A percentile compares a stretch with the other conserved stretches of the same genome.
Conservation (phyloP, 345 rosid genomes). For the Eucalyptus erythrocorys region DNA sequence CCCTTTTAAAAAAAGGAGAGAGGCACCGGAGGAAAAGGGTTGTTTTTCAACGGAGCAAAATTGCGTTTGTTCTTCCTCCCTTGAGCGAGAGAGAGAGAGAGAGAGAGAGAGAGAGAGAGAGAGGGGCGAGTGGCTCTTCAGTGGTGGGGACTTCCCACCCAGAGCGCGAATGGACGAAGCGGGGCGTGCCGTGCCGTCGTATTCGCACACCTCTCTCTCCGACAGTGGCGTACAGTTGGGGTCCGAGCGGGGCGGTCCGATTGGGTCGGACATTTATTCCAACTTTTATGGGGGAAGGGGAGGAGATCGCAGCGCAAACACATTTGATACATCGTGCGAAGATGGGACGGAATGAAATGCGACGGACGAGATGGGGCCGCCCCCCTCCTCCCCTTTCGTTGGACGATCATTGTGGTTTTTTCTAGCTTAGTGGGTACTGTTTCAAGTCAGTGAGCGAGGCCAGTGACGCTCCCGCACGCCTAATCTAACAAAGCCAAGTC, state of each 20-base stretch:
- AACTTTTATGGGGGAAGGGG: not conserved
- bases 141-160: not conserved
- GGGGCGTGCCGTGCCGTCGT: not conserved
- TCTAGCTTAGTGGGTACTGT: not conserved
- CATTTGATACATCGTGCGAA: not conserved
- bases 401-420: not conserved
- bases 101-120: not conserved
- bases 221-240: not conserved
- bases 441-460: not conserved
- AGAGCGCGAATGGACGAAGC: not conserved
- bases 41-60: not conserved
- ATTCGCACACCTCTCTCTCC: not conserved
- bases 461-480: not conserved
- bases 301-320: too few species aligned
- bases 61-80: not conserved
- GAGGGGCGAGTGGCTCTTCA: not conserved
- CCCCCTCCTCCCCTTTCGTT: fast-evolving
- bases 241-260: not conserved
- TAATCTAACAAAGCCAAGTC: not conserved
- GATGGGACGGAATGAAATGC: not conserved
- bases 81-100: too few species aligned
- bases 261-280: not conserved
- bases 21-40: not conserved
- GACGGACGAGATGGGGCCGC: not conserved
- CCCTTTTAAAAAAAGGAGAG: too few species aligned